These are phyloP conservation scores for Euclidium syriacum DNA, from an alignment of 345 rosid species.

Conservation along the genomic window DNA sequence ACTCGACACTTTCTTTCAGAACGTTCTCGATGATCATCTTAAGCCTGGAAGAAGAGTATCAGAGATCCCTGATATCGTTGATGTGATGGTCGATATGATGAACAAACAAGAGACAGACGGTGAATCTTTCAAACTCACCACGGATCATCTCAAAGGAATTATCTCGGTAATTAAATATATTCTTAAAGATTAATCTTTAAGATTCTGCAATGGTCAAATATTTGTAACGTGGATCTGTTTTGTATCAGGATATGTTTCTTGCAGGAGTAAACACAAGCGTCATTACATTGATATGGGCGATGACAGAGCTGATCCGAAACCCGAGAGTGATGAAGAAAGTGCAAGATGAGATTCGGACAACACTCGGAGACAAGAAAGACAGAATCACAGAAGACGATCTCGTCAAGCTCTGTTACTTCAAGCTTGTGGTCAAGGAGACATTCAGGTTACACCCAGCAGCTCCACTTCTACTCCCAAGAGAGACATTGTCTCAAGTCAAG, in stretches of 20 bases:
- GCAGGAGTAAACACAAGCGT: no score
- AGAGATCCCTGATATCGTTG: slow-evolving; percentile 23
- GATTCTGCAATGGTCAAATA: no score
- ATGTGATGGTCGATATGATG: background rate
- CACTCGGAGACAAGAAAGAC: slow-evolving; percentile 28
- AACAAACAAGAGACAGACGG: background rate
- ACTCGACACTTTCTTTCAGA: slow-evolving; percentile 30
- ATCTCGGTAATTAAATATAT: background rate
- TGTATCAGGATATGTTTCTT: slow-evolving; percentile 38
- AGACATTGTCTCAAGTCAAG: slow-evolving; percentile 31
- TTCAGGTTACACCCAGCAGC: no score
- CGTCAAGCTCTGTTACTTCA: slow-evolving; percentile 42
- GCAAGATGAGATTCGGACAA: slow-evolving; percentile 46
- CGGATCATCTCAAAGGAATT: background rate
- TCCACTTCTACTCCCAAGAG: slow-evolving; percentile 33
- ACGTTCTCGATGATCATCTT: slow-evolving; percentile 35
- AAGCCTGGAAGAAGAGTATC: slow-evolving; percentile 1
- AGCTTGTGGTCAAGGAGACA: no score
- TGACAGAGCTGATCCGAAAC: slow-evolving; percentile 52
- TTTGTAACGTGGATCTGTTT: background rate
- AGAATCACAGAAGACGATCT: slow-evolving; percentile 45
- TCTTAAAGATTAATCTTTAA: no score
- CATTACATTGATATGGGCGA: slow-evolving; percentile 45
- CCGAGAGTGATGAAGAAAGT: no score
- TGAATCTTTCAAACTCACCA: background rate